phyloP scores from a whole-genome alignment of 2,329 filamentous ascomycete genomes.

The Alternaria ventricosa region DNA sequence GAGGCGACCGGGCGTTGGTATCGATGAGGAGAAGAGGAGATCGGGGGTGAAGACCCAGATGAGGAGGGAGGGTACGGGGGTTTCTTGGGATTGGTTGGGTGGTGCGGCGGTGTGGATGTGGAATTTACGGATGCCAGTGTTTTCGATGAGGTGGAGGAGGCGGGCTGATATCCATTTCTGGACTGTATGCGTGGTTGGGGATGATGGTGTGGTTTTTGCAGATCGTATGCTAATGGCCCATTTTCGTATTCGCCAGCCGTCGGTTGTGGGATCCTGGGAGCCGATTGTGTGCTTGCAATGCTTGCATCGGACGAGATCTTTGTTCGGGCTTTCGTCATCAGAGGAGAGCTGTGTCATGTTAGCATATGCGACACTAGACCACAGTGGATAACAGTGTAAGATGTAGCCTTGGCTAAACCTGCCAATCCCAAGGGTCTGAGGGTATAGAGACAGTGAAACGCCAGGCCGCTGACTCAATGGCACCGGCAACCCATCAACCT shows the following conservation, averaged over 20 bases:
- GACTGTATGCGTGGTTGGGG: slow-evolving; percentile 25
- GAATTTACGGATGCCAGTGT: slow-evolving; percentile 63
- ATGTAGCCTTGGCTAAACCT: slow-evolving; percentile 46
- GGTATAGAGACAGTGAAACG: slow-evolving; percentile 42
- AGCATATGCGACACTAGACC: slow-evolving; percentile 7
- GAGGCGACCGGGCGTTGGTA: slow-evolving; percentile 22
- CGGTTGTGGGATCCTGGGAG: slow-evolving; percentile 50
- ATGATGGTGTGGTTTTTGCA: slow-evolving; percentile 1
- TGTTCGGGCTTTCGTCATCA: slow-evolving; percentile 5
- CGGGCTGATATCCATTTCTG: slow-evolving; percentile 61
- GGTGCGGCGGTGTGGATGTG: slow-evolving; percentile 52
- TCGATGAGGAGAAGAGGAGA: slow-evolving; percentile 61
- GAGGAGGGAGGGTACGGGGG: slow-evolving; percentile 40
- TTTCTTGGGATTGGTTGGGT: background rate
- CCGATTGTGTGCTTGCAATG: slow-evolving; percentile 48
- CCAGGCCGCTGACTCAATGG: slow-evolving; percentile 36
- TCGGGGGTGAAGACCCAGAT: slow-evolving; percentile 68
- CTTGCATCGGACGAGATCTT: slow-evolving; percentile 44
- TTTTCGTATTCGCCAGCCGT: slow-evolving; percentile 60
- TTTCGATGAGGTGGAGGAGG: slow-evolving; percentile 63
- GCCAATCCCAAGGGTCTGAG: slow-evolving; percentile 41
- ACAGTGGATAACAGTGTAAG: background rate
- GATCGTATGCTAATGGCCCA: slow-evolving; percentile 50
- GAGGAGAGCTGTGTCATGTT: slow-evolving; percentile 13
- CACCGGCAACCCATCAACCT: slow-evolving; percentile 37